These are phyloP conservation scores for Limonium bicolor DNA, from an alignment of 148 eudicot species.

Conservation along the genomic window DNA sequence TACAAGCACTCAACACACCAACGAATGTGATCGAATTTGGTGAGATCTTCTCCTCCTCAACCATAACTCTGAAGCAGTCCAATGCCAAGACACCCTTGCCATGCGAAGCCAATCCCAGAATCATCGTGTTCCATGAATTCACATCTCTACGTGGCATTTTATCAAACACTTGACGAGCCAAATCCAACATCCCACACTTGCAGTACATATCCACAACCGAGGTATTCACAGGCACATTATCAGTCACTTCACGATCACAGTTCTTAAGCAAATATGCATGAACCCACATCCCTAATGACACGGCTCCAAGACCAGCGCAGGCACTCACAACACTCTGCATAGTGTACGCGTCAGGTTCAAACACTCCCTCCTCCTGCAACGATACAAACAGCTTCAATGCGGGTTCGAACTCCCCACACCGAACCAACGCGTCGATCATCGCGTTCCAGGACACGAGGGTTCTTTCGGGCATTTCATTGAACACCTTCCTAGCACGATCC, in stretches of 20 bases:
- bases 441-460: slow-evolving; percentile 62
- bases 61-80: slow-evolving; percentile 34
- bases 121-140: slow-evolving; percentile 61
- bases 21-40: slow-evolving; percentile 72
- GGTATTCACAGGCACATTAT: slow-evolving; percentile 32
- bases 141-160: slow-evolving; percentile 38
- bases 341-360: slow-evolving; percentile 60
- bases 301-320: slow-evolving; percentile 60
- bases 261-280: slow-evolving; percentile 45
- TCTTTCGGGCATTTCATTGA: slow-evolving; percentile 56
- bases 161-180: slow-evolving; percentile 44
- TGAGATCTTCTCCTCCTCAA: slow-evolving; percentile 15
- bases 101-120: slow-evolving; percentile 51
- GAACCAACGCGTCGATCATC: slow-evolving; percentile 50
- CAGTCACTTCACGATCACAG: slow-evolving; percentile 10
- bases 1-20: slow-evolving; percentile 56
- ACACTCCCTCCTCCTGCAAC: slow-evolving; percentile 29
- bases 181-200: slow-evolving; percentile 50
- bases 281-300: slow-evolving; percentile 57
- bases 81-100: slow-evolving; percentile 35
- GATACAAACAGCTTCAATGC: slow-evolving; percentile 34
- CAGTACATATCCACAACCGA: slow-evolving; percentile 60
- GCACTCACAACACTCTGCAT: slow-evolving; percentile 45
- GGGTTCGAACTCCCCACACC: slow-evolving; percentile 38
- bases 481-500: slow-evolving; percentile 41